Conservation (phyloP, 2,329 filamentous ascomycete species). For the Kalmusia sp. region DNA sequence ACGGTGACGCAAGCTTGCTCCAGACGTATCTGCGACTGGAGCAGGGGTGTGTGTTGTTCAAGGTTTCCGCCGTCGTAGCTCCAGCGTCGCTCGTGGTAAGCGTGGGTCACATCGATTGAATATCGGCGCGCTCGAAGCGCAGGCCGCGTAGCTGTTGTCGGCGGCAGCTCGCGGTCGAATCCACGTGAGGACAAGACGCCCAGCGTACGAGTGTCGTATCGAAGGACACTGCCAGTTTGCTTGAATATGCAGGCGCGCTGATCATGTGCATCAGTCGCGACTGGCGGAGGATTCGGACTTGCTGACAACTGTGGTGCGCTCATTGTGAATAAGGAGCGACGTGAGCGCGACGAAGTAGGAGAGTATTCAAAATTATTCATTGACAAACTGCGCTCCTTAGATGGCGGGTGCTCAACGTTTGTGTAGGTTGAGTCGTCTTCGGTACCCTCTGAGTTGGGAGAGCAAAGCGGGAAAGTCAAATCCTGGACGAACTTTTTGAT, state of each 20-base stretch:
- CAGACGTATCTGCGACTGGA: background rate
- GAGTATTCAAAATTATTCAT: too few relatives aligned
- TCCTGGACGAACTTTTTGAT: too few relatives aligned
- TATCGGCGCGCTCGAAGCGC: slow-evolving; percentile 25
- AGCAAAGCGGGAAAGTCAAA: too few relatives aligned
- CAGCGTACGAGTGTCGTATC: slow-evolving; percentile 5
- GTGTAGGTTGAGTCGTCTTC: too few relatives aligned
- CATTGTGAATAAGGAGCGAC: background rate
- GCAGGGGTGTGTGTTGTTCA: background rate
- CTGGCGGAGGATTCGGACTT: background rate
- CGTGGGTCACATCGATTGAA: slow-evolving; percentile 26
- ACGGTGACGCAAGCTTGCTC: background rate
- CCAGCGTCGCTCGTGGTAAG: too few relatives aligned
- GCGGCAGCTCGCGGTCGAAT: slow-evolving; percentile 16
- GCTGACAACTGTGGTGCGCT: background rate
- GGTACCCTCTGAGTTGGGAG: too few relatives aligned
- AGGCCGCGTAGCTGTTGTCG: slow-evolving; percentile 20
- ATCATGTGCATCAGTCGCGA: slow-evolving; percentile 3
- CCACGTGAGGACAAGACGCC: slow-evolving; percentile 22
- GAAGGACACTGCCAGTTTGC: slow-evolving; percentile 17
- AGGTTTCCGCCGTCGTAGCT: too few relatives aligned
- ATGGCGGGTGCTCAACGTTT: too few relatives aligned
- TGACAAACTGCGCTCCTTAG: too few relatives aligned
- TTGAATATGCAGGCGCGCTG: slow-evolving; percentile 8
- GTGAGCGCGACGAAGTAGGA: too few relatives aligned